Evolutionary conservation across 352 stramenopile genomes (phyloP), one percentile per base, ranked within the genome.

Genomic region (Bremia lactucae): DNA sequence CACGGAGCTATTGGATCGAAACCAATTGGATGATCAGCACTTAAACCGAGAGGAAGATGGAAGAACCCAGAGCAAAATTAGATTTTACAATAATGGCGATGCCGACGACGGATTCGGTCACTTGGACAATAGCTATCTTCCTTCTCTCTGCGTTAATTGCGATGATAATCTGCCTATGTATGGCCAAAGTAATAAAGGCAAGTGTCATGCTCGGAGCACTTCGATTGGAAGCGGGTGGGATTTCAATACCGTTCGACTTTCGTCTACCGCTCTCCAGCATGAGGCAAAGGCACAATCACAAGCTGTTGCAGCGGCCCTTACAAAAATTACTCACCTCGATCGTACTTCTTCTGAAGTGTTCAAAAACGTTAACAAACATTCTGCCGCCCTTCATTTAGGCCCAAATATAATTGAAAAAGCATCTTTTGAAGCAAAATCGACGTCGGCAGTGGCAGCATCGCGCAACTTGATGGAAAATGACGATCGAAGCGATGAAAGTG

Each of bases 191-290:
- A 53, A 57, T 25, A 62, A 47, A 37, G 53, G 55, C 31, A 79
- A 65, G 38, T 42, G 62, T 14, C 59, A 80, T 52, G 39, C 40
- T 29, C 67, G 64, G 51, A 51, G 59, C 37, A 58, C 59, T 9
- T 68, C 58, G 2, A 50, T 68, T 8, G 72, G 82, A 28, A 83
- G 71, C 11, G 70, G 62, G 4, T 89, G 77, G 77, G 74, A 89
- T 57, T 89, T 89, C 29, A 73, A 83, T 33, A 87, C 73, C 2
- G 68, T 89, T 23, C 65, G 63, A 10, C 55, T 87, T 11, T 79
- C 69, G 0, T 68, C 64, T 6, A 55, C 62, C 5, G 58, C 45
- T 52, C 46, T 68, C 31, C 59, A 68, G 33, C 44, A 60, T 16
- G 54, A 64, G 35, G 24, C 64, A 21, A 68, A 64, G 21, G 42